Conservation (phyloP, 2,329 filamentous ascomycete species). For the Lachnellula occidentalis region DNA sequence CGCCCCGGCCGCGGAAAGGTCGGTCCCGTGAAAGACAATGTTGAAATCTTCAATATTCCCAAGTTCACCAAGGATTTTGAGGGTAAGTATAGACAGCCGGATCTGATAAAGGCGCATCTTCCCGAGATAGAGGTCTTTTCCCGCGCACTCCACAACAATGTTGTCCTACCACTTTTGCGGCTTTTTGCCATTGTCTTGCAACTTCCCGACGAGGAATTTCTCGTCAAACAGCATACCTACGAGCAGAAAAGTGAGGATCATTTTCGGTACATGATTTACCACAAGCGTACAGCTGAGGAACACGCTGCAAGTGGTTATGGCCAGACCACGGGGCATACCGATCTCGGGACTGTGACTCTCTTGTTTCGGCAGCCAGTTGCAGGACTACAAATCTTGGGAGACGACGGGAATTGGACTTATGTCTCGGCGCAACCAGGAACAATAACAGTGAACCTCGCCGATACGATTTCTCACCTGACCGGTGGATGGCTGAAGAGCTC, state of each 20-base stretch:
- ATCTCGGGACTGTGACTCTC: conserved; percentile 50
- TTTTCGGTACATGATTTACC: conserved; percentile 58
- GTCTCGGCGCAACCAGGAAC: conserved; percentile 44
- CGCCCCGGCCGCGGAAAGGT: conserved; percentile 35
- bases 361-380: conserved; percentile 55
- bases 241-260: conserved; percentile 54
- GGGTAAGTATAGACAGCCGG: conserved; percentile 38
- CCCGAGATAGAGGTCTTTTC: conserved; percentile 51
- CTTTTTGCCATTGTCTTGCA: conserved; percentile 58
- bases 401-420: conserved; percentile 44
- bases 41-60: conserved; percentile 55
- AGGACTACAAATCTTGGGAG: conserved; percentile 49
- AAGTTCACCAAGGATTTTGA: conserved; percentile 47
- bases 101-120: conserved; percentile 43
- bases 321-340: conserved; percentile 48
- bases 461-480: conserved; percentile 44
- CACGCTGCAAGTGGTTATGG: conserved; percentile 40
- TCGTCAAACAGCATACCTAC: conserved; percentile 52
- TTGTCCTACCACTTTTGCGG: conserved; percentile 51
- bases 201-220: conserved; percentile 51
- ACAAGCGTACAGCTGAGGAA: conserved; percentile 43
- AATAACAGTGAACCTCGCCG: conserved; percentile 47
- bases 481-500: conserved; percentile 42
- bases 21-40: conserved; percentile 40
- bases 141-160: conserved; percentile 43